Conservation (phyloP, 2,329 filamentous ascomycete genomes). For the Fusarium xylarioides region DNA sequence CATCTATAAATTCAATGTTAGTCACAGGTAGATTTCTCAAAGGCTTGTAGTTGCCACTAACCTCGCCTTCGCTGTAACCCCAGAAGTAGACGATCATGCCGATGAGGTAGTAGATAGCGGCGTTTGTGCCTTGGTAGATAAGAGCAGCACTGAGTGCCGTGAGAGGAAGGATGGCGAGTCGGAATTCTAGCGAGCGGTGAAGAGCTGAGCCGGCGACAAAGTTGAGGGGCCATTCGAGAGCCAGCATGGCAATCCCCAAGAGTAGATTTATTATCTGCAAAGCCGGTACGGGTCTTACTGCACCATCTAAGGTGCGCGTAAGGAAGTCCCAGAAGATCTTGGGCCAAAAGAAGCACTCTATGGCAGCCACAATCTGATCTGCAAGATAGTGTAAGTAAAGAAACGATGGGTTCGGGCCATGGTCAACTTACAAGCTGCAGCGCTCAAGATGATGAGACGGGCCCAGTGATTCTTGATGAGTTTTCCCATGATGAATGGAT, state of each 20-base stretch:
- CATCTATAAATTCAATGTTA: conserved; percentile 56
- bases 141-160: conserved; percentile 77
- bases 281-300: conserved; percentile 86
- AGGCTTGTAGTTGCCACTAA: conserved; percentile 54
- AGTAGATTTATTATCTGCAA: conserved; percentile 91
- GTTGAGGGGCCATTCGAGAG: conserved; percentile 89
- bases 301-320: conserved; percentile 86
- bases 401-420: neutral
- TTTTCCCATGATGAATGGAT: conserved; percentile 77
- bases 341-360: conserved; percentile 96
- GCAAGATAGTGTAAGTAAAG: conserved; percentile 39
- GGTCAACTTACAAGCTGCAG: conserved; percentile 72
- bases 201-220: conserved; percentile 79
- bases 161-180: conserved; percentile 84
- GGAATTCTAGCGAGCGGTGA: conserved; percentile 87
- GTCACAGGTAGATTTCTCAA: neutral
- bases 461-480: conserved; percentile 99
- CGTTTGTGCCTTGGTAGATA: conserved; percentile 91
- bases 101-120: conserved; percentile 90
- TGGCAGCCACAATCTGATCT: conserved; percentile 87
- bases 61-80: conserved; percentile 97
- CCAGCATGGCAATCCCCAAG: conserved; percentile 79
- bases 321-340: conserved; percentile 99
- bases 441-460: conserved; percentile 88
- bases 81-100: conserved; percentile 91